These are phyloP conservation scores for Albugo candida DNA, from an alignment of 352 stramenopile species.

Conservation along the genomic window DNA sequence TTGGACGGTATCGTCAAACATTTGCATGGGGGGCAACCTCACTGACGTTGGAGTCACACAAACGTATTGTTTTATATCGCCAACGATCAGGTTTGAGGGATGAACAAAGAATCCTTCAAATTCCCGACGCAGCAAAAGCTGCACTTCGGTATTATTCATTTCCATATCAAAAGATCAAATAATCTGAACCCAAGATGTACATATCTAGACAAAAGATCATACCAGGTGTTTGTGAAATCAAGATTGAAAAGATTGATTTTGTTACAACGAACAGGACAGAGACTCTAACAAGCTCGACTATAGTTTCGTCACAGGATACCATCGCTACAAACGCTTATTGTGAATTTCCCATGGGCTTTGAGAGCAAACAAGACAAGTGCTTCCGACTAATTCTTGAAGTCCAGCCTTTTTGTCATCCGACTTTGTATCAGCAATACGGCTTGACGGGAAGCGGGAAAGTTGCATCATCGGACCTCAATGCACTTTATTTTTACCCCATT, in stretches of 20 bases:
- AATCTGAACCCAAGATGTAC: constrained; percentile 4
- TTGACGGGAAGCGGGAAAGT: constrained; percentile 27
- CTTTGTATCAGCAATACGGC: constrained; percentile 15
- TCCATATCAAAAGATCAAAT: too few relatives aligned
- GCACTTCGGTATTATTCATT: constrained; percentile 1
- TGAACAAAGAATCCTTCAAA: constrained; percentile 29
- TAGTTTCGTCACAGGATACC: too few relatives aligned
- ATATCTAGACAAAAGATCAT: constrained; percentile 3
- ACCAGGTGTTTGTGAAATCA: background rate
- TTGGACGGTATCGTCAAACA: constrained; percentile 31
- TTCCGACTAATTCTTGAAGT: constrained; percentile 16
- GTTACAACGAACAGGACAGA: background rate
- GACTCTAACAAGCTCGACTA: background rate
- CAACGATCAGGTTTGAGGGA: constrained; percentile 36
- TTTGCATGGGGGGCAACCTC: constrained; percentile 39
- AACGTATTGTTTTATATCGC: constrained; percentile 35
- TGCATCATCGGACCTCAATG: constrained; percentile 31
- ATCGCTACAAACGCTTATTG: too few relatives aligned
- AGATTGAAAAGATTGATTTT: constrained; percentile 5
- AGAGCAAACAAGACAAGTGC: too few relatives aligned
- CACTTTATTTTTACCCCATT: constrained; percentile 43
- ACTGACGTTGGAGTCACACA: constrained; percentile 20
- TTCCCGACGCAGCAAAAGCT: constrained; percentile 19
- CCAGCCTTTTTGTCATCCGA: constrained; percentile 34
- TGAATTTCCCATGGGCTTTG: too few relatives aligned